phyloP scores from a whole-genome alignment of 176 grass and related monocot species.

The Bromus sterilis region DNA sequence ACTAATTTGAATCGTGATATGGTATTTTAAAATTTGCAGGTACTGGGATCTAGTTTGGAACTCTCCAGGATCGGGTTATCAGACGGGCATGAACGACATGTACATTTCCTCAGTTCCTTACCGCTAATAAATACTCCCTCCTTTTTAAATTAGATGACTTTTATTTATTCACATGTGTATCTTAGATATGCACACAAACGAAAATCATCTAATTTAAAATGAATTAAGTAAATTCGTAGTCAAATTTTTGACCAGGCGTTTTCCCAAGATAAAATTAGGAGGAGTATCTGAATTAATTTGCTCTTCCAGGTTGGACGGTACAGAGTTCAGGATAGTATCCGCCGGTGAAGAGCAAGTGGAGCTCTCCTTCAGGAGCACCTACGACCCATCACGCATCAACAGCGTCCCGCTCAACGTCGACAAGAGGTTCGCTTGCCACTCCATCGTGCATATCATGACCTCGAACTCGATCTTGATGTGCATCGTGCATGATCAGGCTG shows the following conservation, averaged over 20 bases:
- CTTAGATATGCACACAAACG: no score
- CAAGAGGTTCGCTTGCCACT: slow-evolving; percentile 28
- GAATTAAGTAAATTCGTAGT: no score
- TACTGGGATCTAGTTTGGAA: slow-evolving; percentile 66
- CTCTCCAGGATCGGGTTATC: background rate
- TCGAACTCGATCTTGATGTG: background rate
- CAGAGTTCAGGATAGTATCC: slow-evolving; percentile 34
- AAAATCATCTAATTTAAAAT: no score
- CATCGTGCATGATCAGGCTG: background rate
- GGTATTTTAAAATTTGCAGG: slow-evolving; percentile 18
- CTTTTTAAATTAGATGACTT: no score
- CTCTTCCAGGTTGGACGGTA: slow-evolving; percentile 25
- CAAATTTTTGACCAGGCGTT: no score
- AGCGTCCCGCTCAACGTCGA: slow-evolving; percentile 26
- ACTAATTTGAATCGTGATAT: background rate
- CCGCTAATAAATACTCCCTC: no score
- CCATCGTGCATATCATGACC: background rate
- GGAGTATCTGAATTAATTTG: background rate
- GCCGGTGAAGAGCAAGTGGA: slow-evolving; percentile 40
- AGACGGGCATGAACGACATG: slow-evolving; percentile 24
- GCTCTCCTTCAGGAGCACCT: slow-evolving; percentile 51
- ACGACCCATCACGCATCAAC: slow-evolving; percentile 18
- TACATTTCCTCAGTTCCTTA: background rate
- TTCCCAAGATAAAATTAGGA: no score
- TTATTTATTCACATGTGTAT: no score